A percentile compares a stretch with the other conserved stretches of the same genome.
Evolutionary conservation across 2,329 filamentous ascomycete genomes (phyloP).

Genomic region (Ophiocordyceps camponoti-rufipedis): DNA sequence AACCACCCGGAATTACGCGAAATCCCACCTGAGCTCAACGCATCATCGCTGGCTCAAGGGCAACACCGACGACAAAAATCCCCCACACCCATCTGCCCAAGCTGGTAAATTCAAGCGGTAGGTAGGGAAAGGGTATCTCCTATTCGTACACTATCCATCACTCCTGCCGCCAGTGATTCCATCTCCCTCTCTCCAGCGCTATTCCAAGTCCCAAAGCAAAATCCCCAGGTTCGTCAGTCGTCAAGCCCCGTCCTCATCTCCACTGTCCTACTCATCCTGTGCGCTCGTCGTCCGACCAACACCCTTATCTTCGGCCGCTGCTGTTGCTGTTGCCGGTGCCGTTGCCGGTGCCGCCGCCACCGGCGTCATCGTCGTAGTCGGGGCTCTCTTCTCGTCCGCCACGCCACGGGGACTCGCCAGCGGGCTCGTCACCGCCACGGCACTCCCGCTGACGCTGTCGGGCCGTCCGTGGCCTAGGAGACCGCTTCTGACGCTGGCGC

Average conservation of each 20-base stretch:
- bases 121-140: not conserved
- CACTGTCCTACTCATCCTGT: not conserved
- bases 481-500: slow-evolving; percentile 62
- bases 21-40: too few species aligned
- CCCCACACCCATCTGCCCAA: not conserved
- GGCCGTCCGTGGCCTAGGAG: slow-evolving; percentile 58
- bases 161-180: not conserved
- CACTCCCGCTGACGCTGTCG: slow-evolving; percentile 67
- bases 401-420: slow-evolving; percentile 38
- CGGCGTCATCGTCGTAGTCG: not conserved
- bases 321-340: not conserved
- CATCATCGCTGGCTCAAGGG: too few species aligned
- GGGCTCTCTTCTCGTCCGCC: slow-evolving; percentile 15
- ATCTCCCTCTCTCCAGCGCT: not conserved
- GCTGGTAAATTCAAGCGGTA: not conserved
- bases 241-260: not conserved
- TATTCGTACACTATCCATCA: not conserved
- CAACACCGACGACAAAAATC: too few species aligned
- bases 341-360: not conserved
- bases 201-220: not conserved
- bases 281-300: not conserved
- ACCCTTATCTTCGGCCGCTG: slow-evolving; percentile 8
- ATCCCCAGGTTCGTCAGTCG: slow-evolving; percentile 1
- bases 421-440: slow-evolving; percentile 42
- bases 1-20: too few species aligned